Evolutionary conservation across 2,329 filamentous ascomycete genomes (phyloP).

Genomic region (Macrophomina phaseolina): DNA sequence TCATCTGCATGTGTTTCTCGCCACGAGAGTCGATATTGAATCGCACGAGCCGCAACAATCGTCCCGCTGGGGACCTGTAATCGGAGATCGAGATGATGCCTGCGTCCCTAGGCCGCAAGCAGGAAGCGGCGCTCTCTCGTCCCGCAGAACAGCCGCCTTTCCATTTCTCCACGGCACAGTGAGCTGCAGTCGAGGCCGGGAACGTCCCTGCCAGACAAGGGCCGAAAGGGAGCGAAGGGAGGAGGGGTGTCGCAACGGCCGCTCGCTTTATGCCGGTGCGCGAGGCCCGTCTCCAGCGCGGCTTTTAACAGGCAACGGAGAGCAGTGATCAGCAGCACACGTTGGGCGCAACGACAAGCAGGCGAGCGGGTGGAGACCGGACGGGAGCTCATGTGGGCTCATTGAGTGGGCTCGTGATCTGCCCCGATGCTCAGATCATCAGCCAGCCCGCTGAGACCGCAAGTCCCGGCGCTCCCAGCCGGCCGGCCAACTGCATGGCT

Average conservation of each 20-base stretch:
- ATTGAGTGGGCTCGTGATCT: slow-evolving; percentile 18
- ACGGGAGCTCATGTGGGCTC: background rate
- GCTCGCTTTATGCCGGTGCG: background rate
- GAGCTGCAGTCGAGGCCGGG: background rate
- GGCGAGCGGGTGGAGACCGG: background rate
- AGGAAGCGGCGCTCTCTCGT: background rate
- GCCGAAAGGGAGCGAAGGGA: background rate
- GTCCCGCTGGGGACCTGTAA: background rate
- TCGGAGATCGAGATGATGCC: background rate
- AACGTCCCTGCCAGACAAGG: background rate
- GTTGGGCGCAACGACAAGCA: background rate
- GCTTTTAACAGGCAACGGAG: background rate
- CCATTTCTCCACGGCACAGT: background rate
- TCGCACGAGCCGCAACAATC: background rate
- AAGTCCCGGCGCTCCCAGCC: slow-evolving; percentile 6
- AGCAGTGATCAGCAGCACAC: background rate
- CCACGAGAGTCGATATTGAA: background rate
- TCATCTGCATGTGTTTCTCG: background rate
- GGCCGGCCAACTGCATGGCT: slow-evolving; percentile 5
- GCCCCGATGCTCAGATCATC: slow-evolving; percentile 17
- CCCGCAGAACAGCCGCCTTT: background rate
- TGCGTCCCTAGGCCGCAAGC: slow-evolving; percentile 3
- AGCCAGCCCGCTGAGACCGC: background rate
- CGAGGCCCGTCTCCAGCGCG: background rate
- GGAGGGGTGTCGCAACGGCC: background rate